Evolutionary conservation across 2,329 filamentous ascomycete genomes (phyloP).

Genomic region (Paraphoma sp.): DNA sequence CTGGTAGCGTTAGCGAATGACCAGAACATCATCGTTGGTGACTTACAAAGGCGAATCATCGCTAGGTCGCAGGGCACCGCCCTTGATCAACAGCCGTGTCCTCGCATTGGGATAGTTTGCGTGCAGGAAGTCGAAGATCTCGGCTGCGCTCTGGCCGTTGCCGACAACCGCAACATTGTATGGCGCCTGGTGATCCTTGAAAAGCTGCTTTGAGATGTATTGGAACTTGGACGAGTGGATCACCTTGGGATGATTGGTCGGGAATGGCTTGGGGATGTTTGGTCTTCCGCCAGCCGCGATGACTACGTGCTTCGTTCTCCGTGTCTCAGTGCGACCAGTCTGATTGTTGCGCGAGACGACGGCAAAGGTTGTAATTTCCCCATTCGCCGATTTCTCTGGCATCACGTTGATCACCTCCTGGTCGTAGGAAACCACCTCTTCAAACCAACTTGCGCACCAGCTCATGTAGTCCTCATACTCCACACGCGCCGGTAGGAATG

Average conservation of each 20-base stretch:
- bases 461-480: slow-evolving; percentile 97
- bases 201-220: slow-evolving; percentile 65
- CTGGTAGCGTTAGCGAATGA: slow-evolving; percentile 54
- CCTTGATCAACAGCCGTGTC: slow-evolving; percentile 80
- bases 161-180: slow-evolving; percentile 86
- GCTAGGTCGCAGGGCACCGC: slow-evolving; percentile 83
- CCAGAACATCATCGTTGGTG: background rate
- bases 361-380: slow-evolving; percentile 68
- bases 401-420: slow-evolving; percentile 77
- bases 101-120: slow-evolving; percentile 80
- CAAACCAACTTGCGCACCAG: slow-evolving; percentile 87
- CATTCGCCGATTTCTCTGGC: slow-evolving; percentile 61
- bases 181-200: slow-evolving; percentile 61
- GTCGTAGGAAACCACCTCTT: slow-evolving; percentile 74
- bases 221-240: slow-evolving; percentile 91
- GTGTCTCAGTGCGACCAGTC: slow-evolving; percentile 61
- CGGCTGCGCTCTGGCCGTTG: slow-evolving; percentile 89
- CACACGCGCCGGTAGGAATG: slow-evolving; percentile 82
- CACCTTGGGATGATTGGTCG: slow-evolving; percentile 72
- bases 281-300: slow-evolving; percentile 72
- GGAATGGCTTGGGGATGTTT: slow-evolving; percentile 73
- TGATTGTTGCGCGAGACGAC: slow-evolving; percentile 69
- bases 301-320: slow-evolving; percentile 71
- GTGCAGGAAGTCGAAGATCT: slow-evolving; percentile 92
- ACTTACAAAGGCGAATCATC: slow-evolving; percentile 95